Evolutionary conservation across 2,329 filamentous ascomycete genomes (phyloP).

Genomic region (Didymella arachidicola): DNA sequence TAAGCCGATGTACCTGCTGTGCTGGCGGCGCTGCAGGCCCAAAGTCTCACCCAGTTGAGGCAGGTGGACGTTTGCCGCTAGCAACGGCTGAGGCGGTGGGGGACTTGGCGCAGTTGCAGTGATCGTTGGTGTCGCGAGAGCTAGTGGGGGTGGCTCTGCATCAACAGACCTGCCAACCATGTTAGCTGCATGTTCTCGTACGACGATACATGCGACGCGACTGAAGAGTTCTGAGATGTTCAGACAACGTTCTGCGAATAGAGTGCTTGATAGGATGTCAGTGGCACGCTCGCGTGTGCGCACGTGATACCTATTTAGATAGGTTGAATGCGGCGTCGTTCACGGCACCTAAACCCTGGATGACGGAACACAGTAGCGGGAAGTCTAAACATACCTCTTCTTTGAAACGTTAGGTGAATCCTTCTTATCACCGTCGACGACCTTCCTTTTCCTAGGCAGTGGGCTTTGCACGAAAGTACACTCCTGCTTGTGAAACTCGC

Average conservation of each 20-base stretch:
- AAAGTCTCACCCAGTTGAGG: slow-evolving; percentile 60
- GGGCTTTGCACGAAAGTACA: slow-evolving; percentile 82
- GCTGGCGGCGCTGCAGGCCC: slow-evolving; percentile 78
- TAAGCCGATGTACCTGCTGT: slow-evolving; percentile 82
- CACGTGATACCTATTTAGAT: slow-evolving; percentile 31
- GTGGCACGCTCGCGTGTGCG: slow-evolving; percentile 25
- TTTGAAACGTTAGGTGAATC: slow-evolving; percentile 65
- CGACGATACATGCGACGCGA: slow-evolving; percentile 10
- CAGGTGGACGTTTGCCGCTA: slow-evolving; percentile 40
- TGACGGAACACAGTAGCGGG: slow-evolving; percentile 22
- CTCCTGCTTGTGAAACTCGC: slow-evolving; percentile 78
- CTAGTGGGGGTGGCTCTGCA: slow-evolving; percentile 51
- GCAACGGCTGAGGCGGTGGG: slow-evolving; percentile 41
- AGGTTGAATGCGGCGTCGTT: slow-evolving; percentile 19
- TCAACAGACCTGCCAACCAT: slow-evolving; percentile 48
- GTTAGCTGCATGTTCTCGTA: slow-evolving; percentile 34
- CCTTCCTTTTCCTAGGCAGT: slow-evolving; percentile 79
- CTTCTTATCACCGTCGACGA: slow-evolving; percentile 69
- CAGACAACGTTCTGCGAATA: background rate
- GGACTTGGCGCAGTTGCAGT: slow-evolving; percentile 51
- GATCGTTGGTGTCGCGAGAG: slow-evolving; percentile 51
- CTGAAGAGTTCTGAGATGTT: background rate
- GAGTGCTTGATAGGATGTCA: background rate
- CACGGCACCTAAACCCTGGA: slow-evolving; percentile 21
- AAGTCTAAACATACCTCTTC: slow-evolving; percentile 68